Percentiles rank a stretch among this genome's conserved stretches.
phyloP scores from a whole-genome alignment of 2,329 filamentous ascomycete genomes.

The Beauveria australis region DNA sequence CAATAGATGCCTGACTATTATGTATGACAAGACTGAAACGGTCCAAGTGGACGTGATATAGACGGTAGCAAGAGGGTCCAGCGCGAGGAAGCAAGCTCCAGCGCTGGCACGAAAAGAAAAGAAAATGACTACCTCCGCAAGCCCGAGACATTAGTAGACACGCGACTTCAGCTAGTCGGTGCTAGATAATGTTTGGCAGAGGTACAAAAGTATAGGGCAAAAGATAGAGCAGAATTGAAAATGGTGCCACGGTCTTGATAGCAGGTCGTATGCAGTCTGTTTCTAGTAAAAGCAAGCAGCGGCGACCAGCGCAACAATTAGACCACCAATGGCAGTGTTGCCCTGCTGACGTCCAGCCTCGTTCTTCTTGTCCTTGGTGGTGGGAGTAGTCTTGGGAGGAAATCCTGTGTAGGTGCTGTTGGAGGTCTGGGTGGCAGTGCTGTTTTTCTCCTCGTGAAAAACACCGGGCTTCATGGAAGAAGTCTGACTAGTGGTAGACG shows the following conservation, averaged over 20 bases:
- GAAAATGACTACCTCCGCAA: not conserved
- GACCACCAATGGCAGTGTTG: slow-evolving; percentile 42
- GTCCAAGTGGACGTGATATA: slow-evolving; percentile 1
- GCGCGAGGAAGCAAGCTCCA: not conserved
- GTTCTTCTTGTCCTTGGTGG: slow-evolving; percentile 31
- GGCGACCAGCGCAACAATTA: slow-evolving; percentile 48
- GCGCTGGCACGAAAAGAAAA: not conserved
- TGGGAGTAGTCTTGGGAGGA: slow-evolving; percentile 21
- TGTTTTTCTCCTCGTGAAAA: slow-evolving; percentile 46
- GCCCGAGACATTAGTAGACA: not conserved
- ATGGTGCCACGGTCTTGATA: not conserved
- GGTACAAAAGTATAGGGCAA: slow-evolving; percentile 13
- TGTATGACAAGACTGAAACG: slow-evolving; percentile 12
- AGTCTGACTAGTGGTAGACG: slow-evolving; percentile 15
- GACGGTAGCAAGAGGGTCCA: not conserved
- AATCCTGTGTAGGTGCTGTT: slow-evolving; percentile 15
- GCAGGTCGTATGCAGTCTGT: slow-evolving; percentile 9
- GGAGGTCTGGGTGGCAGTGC: slow-evolving; percentile 22
- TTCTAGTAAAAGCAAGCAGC: slow-evolving; percentile 39
- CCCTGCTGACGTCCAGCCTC: slow-evolving; percentile 40
- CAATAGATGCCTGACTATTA: slow-evolving; percentile 22
- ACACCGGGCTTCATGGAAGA: slow-evolving; percentile 36
- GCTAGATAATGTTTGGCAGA: not conserved
- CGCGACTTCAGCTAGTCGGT: slow-evolving; percentile 2
- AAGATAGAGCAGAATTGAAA: slow-evolving; percentile 12